phyloP scores from a whole-genome alignment of 257 asterid genomes.

The Solanum sparsipilum region DNA sequence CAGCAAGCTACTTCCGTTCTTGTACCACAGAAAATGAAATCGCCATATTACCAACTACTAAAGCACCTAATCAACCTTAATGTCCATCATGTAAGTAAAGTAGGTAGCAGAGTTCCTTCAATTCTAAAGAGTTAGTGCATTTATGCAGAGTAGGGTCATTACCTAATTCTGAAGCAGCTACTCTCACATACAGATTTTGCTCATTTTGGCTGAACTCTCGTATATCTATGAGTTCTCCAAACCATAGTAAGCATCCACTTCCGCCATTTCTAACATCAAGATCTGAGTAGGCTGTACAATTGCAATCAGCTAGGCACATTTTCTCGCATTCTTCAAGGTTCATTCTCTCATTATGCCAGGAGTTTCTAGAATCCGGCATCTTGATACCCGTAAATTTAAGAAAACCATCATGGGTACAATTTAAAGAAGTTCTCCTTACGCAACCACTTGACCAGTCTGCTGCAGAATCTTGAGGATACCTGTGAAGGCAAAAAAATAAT shows the following conservation, averaged over 20 bases:
- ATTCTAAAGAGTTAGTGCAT: background rate
- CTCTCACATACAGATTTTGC: background rate
- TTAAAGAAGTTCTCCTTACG: constrained; percentile 6
- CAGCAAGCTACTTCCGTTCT: background rate
- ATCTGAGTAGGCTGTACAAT: constrained; percentile 12
- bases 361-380: constrained; percentile 12
- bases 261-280: constrained; percentile 2
- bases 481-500: background rate
- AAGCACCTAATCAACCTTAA: background rate
- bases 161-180: constrained; percentile 8
- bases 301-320: constrained; percentile 3
- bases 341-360: constrained; percentile 9
- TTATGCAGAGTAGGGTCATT: background rate
- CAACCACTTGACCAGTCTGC: constrained; percentile 26
- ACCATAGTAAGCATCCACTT: constrained; percentile 13
- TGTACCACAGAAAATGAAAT: background rate
- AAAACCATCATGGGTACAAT: constrained; percentile 19
- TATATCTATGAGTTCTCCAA: constrained; percentile 7
- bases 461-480: constrained; percentile 11
- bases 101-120: background rate
- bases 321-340: constrained; percentile 14
- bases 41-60: background rate
- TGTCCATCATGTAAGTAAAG: background rate
- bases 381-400: constrained; percentile 8
- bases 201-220: constrained; percentile 1